Base-by-base conservation (phyloP, 2,329 filamentous ascomycete genomes). In the Lasiodiplodia sp. region DNA sequence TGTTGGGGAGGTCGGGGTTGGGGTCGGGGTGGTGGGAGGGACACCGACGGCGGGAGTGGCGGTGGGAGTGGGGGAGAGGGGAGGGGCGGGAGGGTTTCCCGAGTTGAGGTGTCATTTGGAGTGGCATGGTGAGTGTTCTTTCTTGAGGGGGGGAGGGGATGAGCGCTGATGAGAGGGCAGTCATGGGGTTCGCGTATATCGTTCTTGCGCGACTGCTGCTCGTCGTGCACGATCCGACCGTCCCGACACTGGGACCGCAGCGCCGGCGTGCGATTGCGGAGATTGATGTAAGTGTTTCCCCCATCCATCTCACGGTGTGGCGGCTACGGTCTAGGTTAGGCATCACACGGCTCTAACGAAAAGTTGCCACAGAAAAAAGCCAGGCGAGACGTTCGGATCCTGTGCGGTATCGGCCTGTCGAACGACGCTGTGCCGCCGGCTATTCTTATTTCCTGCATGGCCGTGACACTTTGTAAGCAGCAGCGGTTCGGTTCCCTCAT, bases 381-480 rank as follows among this genome's bases (percentile, higher is more conserved):
- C 16, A 21, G 23, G 25, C 49, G 38, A 11, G 55, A 62, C 28
- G 78, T 80, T 1, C 76, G 78, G 14, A 74, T 72, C 18, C 71
- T 80, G 2, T 76, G 75, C 64, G 77, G 77, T 21, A 76, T 79
- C 47, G 77, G 77, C 7, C 71, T 73, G 25, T 79, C 77, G 1
- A 79, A 80, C 34, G 68, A 70, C 2, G 77, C 75, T 14, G 72
- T 74, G 1, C 79, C 77, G 25, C 76, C 78, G 4, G 74, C 74
- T 52, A 79, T 76, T 34, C 76, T 79, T 37, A 75, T 79, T 8
- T 77, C 78, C 18, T 79, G 77, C 62, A 79, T 76, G 68, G 77
- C 78, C 3, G 78, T 80, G 40, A 74, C 77, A 25, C 70, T 78
- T 16, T 75, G 76, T 78, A 63, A 72, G 75, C 12, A n/a, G 6